These are phyloP conservation scores for Venturia aucupariae DNA, from an alignment of 2,329 filamentous ascomycete genomes.

Conservation along the genomic window DNA sequence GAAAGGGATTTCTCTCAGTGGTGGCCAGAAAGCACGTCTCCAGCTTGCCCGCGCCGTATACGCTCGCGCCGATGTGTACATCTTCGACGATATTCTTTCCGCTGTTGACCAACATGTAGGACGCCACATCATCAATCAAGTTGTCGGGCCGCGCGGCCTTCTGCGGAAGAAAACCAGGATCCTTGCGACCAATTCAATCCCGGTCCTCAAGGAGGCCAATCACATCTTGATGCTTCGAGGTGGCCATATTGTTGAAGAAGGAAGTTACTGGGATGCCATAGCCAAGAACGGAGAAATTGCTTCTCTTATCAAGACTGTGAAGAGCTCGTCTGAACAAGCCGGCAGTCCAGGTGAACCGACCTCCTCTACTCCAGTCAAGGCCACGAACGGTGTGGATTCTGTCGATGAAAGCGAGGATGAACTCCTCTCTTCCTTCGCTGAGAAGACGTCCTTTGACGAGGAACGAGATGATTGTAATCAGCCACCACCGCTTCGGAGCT, in stretches of 20 bases:
- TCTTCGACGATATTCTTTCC: conserved; percentile 15
- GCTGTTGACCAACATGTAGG: conserved; percentile 46
- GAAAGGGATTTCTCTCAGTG: conserved; percentile 15
- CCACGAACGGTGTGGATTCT: conserved; percentile 23
- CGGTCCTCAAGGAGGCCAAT: conserved; percentile 73
- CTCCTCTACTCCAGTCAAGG: conserved; percentile 8
- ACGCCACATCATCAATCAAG: conserved; percentile 79
- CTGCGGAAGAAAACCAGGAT: conserved; percentile 73
- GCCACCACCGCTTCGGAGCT: conserved; percentile 50
- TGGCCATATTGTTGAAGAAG: conserved; percentile 67
- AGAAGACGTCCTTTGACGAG: conserved; percentile 40
- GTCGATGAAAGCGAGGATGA: conserved; percentile 25
- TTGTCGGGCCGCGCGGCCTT: conserved; percentile 69
- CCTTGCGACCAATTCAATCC: conserved; percentile 80
- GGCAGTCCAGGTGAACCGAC: conserved; percentile 9
- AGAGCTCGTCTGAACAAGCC: conserved; percentile 29
- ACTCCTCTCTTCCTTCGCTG: conserved; percentile 20
- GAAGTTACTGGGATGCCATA: conserved; percentile 74
- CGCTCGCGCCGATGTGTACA: conserved; percentile 6
- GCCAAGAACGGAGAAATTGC: conserved; percentile 78
- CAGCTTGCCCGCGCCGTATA: conserved; percentile 14
- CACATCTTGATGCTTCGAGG: conserved; percentile 73
- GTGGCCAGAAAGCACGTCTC: conserved; percentile 15
- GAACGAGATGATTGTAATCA: conserved; percentile 57
- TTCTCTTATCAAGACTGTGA: conserved; percentile 64